Base-by-base conservation (phyloP, 2,329 filamentous ascomycete species). In the Tothia fuscella region DNA sequence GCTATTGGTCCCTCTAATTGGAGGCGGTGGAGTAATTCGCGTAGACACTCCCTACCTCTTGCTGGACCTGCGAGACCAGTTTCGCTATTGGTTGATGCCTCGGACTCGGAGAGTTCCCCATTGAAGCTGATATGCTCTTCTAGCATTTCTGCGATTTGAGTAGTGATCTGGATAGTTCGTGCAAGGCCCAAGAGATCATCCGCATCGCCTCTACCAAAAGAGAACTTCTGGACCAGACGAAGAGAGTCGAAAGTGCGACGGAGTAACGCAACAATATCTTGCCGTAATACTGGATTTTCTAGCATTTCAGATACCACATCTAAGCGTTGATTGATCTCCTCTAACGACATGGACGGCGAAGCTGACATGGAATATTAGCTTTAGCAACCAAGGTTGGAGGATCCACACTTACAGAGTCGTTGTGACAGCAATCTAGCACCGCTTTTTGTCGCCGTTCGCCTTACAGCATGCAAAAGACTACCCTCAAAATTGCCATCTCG, bases 221-320 rank as follows among this genome's bases (percentile, higher is more conserved):
- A 83, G 58, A 98, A 96, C 56, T 91, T 95, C 54, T 96, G 91
- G 2, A 94, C 78, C 3, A 98, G 68, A 1, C 91, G 82, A 53
- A 93, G 81, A 2, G 85, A 86, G 61, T 98, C 91, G 51, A 86
- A 80, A 39, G 80, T 89, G 19, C 76, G 72, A 47, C 77, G 75
- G 2, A 98, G 68, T 3, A 93, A 66, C 13, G 74, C 57, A 1
- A 77, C 65, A 19, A 93, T 64, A 32, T 75, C 70, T 49, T 93
- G 82, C 31, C 82, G 76, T 5, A 95, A 67, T 30, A 77, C 64
- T 16, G 72, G 67, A 45, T 82, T 66, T 2, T 72, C 63, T 4
- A 89, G 66, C 56, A 96, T 82, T 33, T 76, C 71, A 16, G 81
- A 73, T 3, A 95, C 87, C 1, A 96, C 69, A 51, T 95, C 80